Percentiles rank a stretch among this genome's conserved stretches.
Evolutionary conservation across 2,329 filamentous ascomycete genomes (phyloP).

Genomic region (Daldinia sp.): DNA sequence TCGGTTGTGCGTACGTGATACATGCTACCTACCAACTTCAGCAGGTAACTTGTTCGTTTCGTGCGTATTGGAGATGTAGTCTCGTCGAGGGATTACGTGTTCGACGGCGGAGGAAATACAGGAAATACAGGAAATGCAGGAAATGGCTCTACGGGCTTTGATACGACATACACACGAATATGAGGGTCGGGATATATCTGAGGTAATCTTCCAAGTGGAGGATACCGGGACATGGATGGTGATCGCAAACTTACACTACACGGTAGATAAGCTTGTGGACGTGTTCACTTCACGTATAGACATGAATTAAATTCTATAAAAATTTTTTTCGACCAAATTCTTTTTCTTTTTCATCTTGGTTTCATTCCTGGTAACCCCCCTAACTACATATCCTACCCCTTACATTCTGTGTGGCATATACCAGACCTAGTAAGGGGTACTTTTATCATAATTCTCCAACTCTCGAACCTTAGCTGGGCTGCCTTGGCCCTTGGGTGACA

Average conservation of each 20-base stretch:
- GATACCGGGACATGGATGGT: slow-evolving; percentile 16
- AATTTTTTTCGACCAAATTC: no score
- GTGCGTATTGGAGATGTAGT: slow-evolving; percentile 2
- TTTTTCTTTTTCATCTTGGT: slow-evolving; percentile 25
- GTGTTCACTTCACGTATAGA: slow-evolving; percentile 4
- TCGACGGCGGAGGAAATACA: slow-evolving; percentile 2
- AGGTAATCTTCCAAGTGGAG: slow-evolving; percentile 25
- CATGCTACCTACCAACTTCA: slow-evolving; percentile 31
- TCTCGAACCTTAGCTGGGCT: slow-evolving; percentile 29
- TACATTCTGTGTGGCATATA: slow-evolving; percentile 3
- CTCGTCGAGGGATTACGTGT: slow-evolving; percentile 7
- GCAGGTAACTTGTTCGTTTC: slow-evolving; percentile 26
- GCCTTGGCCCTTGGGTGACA: slow-evolving; percentile 21
- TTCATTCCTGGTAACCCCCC: slow-evolving; percentile 17
- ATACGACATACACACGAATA: slow-evolving; percentile 7
- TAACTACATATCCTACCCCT: background rate
- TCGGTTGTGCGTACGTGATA: slow-evolving; percentile 15
- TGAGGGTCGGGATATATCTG: background rate
- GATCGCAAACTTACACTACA: slow-evolving; percentile 37
- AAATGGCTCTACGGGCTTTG: slow-evolving; percentile 6
- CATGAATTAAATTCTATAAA: slow-evolving; percentile 27
- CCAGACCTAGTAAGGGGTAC: slow-evolving; percentile 8
- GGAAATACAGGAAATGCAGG: no score
- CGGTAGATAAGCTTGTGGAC: slow-evolving; percentile 19
- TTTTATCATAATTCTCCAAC: slow-evolving; percentile 10